These are phyloP conservation scores for Echium plantagineum DNA, from an alignment of 257 asterid genomes.

Conservation along the genomic window DNA sequence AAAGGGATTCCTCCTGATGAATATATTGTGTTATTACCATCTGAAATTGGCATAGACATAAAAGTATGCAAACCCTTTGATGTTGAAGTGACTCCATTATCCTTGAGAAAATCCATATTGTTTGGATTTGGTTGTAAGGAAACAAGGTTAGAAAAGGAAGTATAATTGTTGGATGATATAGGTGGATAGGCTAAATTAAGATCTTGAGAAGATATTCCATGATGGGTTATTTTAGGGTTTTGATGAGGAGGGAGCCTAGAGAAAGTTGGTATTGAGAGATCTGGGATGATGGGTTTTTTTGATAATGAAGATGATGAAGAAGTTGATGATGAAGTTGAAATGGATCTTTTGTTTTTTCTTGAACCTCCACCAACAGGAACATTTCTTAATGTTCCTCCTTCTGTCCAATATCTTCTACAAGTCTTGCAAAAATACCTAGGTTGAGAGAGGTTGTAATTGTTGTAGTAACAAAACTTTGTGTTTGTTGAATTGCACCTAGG, in stretches of 20 bases:
- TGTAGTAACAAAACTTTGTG: conserved; percentile 84
- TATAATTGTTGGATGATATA: not conserved
- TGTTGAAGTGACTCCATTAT: conserved; percentile 8
- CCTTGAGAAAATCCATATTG: conserved; percentile 27
- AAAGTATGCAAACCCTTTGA: conserved; percentile 26
- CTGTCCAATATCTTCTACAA: conserved; percentile 85
- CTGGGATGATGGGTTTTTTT: conserved; percentile 15
- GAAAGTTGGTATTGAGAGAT: conserved; percentile 18
- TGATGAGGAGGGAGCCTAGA: conserved; percentile 13
- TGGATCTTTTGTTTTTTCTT: conserved; percentile 48
- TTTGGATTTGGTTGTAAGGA: conserved; percentile 23
- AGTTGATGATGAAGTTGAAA: conserved; percentile 7
- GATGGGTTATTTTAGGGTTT: conserved; percentile 32
- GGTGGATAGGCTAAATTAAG: conserved; percentile 21
- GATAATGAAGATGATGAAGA: conserved; percentile 13
- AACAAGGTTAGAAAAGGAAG: conserved; percentile 12
- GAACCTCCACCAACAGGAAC: conserved; percentile 95
- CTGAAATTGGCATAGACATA: conserved; percentile 23
- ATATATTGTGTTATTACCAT: conserved; percentile 13
- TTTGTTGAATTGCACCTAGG: conserved; percentile 76
- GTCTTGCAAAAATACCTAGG: conserved; percentile 88
- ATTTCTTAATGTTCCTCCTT: conserved; percentile 62
- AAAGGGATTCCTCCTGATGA: conserved; percentile 21
- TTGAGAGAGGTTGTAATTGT: conserved; percentile 71
- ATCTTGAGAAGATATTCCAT: conserved; percentile 20